A percentile compares a stretch with the other conserved stretches of the same genome.
Evolutionary conservation across 2,329 filamentous ascomycete species (phyloP).

Genomic region (Sporothrix curviconia): DNA sequence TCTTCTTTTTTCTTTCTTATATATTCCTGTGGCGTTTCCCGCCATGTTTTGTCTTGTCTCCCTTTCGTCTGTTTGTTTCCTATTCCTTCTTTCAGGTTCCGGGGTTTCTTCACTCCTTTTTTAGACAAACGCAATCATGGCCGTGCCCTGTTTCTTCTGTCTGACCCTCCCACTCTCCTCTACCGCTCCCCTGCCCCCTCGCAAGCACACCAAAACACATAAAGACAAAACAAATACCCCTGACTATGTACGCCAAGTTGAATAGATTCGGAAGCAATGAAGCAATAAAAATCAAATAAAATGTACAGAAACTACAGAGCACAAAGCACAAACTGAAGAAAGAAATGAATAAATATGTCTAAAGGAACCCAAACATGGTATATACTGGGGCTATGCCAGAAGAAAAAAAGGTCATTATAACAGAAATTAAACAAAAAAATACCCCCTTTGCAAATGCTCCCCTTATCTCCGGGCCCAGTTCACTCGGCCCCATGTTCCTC

Average conservation of each 20-base stretch:
- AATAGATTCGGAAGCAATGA: slow-evolving; percentile 1
- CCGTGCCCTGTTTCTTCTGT: not conserved
- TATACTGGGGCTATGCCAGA: no score
- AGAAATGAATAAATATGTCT: no score
- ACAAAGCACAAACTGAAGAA: no score
- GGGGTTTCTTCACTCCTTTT: slow-evolving; percentile 2
- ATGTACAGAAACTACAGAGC: not conserved
- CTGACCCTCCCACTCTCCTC: not conserved
- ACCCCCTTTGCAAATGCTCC: no score
- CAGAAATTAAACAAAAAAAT: no score
- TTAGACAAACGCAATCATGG: no score
- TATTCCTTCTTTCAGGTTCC: not conserved
- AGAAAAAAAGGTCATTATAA: no score
- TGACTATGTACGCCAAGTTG: slow-evolving; percentile 1
- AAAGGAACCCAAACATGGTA: no score
- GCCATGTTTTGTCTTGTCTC: not conserved
- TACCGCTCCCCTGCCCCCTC: not conserved
- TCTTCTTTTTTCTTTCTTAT: not conserved
- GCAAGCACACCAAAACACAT: not conserved
- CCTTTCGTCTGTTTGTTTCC: no score
- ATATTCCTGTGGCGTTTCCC: not conserved
- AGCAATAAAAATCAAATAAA: not conserved
- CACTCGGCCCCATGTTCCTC: not conserved
- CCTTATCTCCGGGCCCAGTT: no score
- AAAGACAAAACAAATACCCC: slow-evolving; percentile 3